Evolutionary conservation across 2,329 filamentous ascomycete species (phyloP), one percentile per base, ranked within the genome.

Genomic region (Chaetomium olivaceum): DNA sequence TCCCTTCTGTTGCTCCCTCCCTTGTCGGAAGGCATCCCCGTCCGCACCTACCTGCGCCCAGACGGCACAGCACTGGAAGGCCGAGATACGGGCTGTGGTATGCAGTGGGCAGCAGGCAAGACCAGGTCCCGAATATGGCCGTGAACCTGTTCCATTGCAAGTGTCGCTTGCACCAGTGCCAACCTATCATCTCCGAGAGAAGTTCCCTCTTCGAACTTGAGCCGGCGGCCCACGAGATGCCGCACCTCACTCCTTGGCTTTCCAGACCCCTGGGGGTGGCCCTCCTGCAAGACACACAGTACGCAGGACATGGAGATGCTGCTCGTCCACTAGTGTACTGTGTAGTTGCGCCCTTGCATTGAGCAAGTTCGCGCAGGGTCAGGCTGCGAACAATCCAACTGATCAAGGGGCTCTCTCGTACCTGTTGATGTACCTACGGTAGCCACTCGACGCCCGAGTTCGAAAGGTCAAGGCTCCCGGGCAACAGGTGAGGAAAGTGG

Each of bases 11-110:
- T 57, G 27, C 14, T 39, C 54, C 23, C 50, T 51, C 43, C 55
- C 39, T 54, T 23, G 46, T 56, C 66, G 66, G 66, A 64, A 65
- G 31, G 21, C 12, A n/a, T 61, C 60, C 39, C 39, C 39, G 39
- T 43, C 39, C 39, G 39, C 39, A 61, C 58, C 31, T 63, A 16
- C 29, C 29, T 33, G 63, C 46, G 57, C 60, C 58, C 16, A 65
- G 60, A 43, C 60, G 62, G 60, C 66, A 58, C 59, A 65, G 60
- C 56, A 14, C 33, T 39, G 48, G 48, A 68, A 25, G 57, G 55
- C 57, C 36, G 48, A 61, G 52, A 25, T 23, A 57, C 23, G 14
- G 39, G 2, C 12, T 4, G 4, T 19, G 16, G 36, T 7, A 3
- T 3, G 27, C 27, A 29, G 27, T 6, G 3, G 6, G 27, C 27